Percentiles rank a stretch among this genome's conserved stretches.
These are phyloP conservation scores for Lentinula detonsa DNA, from an alignment of 768 basidiomycete genomes.

Conservation along the genomic window DNA sequence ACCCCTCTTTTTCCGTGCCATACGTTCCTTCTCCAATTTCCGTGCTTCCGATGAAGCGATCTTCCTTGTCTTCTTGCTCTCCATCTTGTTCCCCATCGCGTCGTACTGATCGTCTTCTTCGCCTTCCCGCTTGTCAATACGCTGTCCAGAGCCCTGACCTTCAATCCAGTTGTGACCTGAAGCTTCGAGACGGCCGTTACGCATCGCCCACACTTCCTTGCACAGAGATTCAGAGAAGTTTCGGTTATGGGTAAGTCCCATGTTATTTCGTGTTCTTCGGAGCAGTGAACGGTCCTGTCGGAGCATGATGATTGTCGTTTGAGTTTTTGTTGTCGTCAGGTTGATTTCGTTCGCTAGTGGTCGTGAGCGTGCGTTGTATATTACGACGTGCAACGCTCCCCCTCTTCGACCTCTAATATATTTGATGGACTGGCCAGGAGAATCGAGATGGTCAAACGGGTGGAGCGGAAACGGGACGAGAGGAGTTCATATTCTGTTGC, in stretches of 20 bases:
- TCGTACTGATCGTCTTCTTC: conserved; percentile 91
- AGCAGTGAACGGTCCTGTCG: conserved; percentile 51
- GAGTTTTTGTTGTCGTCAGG: conserved; percentile 36
- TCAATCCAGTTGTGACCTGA: conserved; percentile 99
- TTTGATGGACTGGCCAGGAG: conserved; percentile 77
- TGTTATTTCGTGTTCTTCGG: conserved; percentile 67
- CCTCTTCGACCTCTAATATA: conserved; percentile 56
- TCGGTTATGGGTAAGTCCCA: conserved; percentile 95
- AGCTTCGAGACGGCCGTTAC: conserved; percentile 91
- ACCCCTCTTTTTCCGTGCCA: too few relatives aligned
- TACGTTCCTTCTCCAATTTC: too few relatives aligned
- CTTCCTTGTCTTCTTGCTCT: conserved; percentile 80
- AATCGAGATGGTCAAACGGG: conserved; percentile 40
- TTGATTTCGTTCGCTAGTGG: conserved; percentile 27
- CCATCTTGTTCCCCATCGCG: conserved; percentile 98
- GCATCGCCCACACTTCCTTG: conserved; percentile 99
- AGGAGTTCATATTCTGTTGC: conserved; percentile 68
- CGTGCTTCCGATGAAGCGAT: too few relatives aligned
- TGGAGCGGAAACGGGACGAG: conserved; percentile 35
- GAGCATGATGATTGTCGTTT: conserved; percentile 20
- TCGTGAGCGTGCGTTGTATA: conserved; percentile 38
- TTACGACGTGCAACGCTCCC: conserved; percentile 61
- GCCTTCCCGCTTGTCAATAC: conserved; percentile 91
- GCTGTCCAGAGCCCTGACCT: conserved; percentile 93
- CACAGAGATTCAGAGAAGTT: conserved; percentile 99